A percentile compares a stretch with the other conserved stretches of the same genome.
Evolutionary conservation across 179 eudicot species (phyloP).

Genomic region (Beta macrorhiza): DNA sequence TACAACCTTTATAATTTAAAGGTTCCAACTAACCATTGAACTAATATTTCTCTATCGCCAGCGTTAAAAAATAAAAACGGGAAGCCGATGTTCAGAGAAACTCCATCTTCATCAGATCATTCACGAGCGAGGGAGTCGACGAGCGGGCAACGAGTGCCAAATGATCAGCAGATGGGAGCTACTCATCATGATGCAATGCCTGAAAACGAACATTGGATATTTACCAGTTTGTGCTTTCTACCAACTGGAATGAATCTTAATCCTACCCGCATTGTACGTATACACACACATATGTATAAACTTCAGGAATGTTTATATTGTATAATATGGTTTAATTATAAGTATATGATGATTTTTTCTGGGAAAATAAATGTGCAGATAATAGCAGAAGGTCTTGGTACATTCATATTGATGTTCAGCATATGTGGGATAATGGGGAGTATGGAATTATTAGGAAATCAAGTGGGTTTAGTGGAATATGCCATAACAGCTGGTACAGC

Average conservation of each 20-base stretch:
- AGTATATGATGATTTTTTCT: constrained; percentile 8
- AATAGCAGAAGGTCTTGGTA: constrained; percentile 64
- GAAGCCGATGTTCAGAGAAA: constrained; percentile 30
- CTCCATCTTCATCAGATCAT: constrained; percentile 23
- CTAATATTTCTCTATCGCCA: background rate
- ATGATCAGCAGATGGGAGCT: constrained; percentile 38
- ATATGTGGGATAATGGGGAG: constrained; percentile 67
- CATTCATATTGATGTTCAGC: constrained; percentile 68
- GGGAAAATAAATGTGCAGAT: constrained; percentile 39
- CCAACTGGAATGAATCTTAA: constrained; percentile 29
- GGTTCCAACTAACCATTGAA: constrained; percentile 1
- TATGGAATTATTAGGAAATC: constrained; percentile 42
- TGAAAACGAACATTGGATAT: background rate
- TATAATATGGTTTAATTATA: constrained; percentile 27
- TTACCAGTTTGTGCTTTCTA: constrained; percentile 15
- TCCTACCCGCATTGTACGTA: constrained; percentile 47
- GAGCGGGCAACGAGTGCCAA: constrained; percentile 27
- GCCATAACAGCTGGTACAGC: constrained; percentile 75
- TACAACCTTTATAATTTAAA: background rate
- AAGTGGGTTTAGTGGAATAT: constrained; percentile 63
- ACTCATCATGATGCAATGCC: constrained; percentile 21
- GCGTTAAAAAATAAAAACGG: background rate
- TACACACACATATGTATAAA: background rate
- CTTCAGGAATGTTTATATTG: too few species aligned
- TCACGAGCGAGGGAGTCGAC: constrained; percentile 37